A percentile compares a stretch with the other conserved stretches of the same genome.
Evolutionary conservation across 2,329 filamentous ascomycete species (phyloP).

Genomic region (Sporothrix mexicana): DNA sequence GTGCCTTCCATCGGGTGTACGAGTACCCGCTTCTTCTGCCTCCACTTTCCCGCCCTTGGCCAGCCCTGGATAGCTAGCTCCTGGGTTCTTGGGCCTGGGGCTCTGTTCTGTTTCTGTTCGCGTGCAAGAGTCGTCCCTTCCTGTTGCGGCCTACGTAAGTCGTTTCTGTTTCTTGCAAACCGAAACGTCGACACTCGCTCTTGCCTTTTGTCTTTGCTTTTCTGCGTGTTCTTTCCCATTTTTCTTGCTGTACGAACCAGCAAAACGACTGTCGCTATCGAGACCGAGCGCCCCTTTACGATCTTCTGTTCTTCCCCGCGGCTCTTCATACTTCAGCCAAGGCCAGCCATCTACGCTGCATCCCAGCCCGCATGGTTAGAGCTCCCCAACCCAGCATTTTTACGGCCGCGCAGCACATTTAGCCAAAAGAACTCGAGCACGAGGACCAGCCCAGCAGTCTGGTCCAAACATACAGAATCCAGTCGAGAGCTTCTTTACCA

Average conservation of each 20-base stretch:
- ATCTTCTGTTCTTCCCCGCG: no score
- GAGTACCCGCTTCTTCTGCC: constrained; percentile 3
- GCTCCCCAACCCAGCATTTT: not conserved
- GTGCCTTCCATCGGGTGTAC: not conserved
- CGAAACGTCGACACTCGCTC: not conserved
- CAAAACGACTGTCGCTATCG: not conserved
- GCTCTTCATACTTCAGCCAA: no score
- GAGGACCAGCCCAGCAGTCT: no score
- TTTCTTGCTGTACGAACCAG: not conserved
- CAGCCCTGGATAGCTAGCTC: not conserved
- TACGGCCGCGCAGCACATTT: not conserved
- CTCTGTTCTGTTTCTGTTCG: not conserved
- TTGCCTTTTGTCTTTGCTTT: not conserved
- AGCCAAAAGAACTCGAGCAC: not conserved
- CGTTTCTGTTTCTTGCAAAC: constrained; percentile 1
- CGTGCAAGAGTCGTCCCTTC: constrained; percentile 13
- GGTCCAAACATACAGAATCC: not conserved
- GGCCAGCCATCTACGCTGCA: no score
- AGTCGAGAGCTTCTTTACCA: not conserved
- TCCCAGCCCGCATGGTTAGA: no score
- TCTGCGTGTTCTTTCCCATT: not conserved
- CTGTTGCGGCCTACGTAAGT: not conserved
- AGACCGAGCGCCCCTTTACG: not conserved
- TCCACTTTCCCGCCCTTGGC: constrained; percentile 18
- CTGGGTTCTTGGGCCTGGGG: not conserved